Percentiles rank a stretch among this genome's conserved stretches.
Conservation (phyloP, 2,329 filamentous ascomycete genomes). For the Huntiella moniliformis region DNA sequence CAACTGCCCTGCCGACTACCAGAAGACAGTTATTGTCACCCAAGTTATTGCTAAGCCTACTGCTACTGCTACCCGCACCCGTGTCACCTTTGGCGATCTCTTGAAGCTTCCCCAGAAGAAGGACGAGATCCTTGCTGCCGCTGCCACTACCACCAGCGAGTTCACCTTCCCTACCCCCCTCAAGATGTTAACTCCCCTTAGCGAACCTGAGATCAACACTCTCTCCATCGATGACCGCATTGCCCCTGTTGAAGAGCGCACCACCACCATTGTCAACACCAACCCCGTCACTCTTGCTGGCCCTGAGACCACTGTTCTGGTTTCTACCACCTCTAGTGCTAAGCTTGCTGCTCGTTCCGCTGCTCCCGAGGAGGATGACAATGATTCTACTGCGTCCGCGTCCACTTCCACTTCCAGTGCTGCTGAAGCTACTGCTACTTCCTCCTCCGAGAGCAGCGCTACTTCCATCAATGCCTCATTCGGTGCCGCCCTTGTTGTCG, state of each 20-base stretch:
- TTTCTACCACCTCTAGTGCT: not conserved
- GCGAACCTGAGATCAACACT: constrained; percentile 8
- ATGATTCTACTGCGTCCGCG: not conserved
- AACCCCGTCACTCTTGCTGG: not conserved
- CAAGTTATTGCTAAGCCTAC: not conserved
- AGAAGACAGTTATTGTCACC: constrained; percentile 18
- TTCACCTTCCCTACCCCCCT: constrained; percentile 8
- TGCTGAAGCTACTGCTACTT: not conserved
- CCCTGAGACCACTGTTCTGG: not conserved
- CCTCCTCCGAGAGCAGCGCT: not conserved
- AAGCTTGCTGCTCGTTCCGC: not conserved
- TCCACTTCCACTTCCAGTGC: not conserved
- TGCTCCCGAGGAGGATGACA: not conserved
- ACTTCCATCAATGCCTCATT: not conserved
- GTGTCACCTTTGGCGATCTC: not conserved
- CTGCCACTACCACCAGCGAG: not conserved
- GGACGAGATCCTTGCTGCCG: not conserved
- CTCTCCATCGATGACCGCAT: constrained; percentile 1
- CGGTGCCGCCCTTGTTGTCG: not conserved
- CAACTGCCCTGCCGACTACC: constrained; percentile 23
- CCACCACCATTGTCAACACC: not conserved
- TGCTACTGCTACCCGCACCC: not conserved
- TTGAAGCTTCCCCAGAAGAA: not conserved
- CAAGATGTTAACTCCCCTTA: constrained; percentile 1
- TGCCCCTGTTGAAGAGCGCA: not conserved